Base-by-base conservation (phyloP, 306 rosid species). In the Begonia masoniana region DNA sequence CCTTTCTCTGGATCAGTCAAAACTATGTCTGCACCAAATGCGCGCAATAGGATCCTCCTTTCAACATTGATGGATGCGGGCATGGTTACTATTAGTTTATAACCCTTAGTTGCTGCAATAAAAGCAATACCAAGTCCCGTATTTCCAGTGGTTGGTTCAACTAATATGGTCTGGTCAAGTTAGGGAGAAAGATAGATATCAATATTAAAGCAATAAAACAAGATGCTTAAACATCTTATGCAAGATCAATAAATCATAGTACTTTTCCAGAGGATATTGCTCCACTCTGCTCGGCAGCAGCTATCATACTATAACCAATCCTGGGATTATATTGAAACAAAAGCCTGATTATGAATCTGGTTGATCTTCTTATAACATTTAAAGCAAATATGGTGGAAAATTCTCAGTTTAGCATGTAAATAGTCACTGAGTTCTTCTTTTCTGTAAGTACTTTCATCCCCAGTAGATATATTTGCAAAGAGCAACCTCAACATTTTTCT, bases 111-210 rank as follows among this genome's bases (percentile, higher is more conserved):
- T 52, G 94, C 94, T 24, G 95, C 95, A 69, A 85, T 66, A 52
- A 89, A 85, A 69, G 97, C 97, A 70, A 85, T 74, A 61, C 87
- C 97, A 49, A 89, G 74, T 64, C 97, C 95, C 0, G 97, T 89
- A 69, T 89, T 89, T 70, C 97, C 97, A 55, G 82, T 89, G 9
- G 95, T 89, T 61, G 97, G 95, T 68, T 89, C 97, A 67, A 89
- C 97, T 74, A 89, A 78, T 71, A 76, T 62, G 68, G 71, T 82
- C 97, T 85, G 80, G 78, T 71, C 24, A 36, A 60, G 64, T 50
- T 55, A 50, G 70, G 16, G 59, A 47, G 55, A 48, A 59, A 55
- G 54, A 62, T 49, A 1, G 11, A 11, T 1, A 50, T 5, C 10
- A 9, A 50, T 3, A 31, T 15, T 2, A 45, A 45, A 45, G n/a